Percentiles rank a stretch among this genome's conserved stretches.
phyloP scores from a whole-genome alignment of 495 filamentous ascomycete genomes.

The Massariosphaeria phaeospora region DNA sequence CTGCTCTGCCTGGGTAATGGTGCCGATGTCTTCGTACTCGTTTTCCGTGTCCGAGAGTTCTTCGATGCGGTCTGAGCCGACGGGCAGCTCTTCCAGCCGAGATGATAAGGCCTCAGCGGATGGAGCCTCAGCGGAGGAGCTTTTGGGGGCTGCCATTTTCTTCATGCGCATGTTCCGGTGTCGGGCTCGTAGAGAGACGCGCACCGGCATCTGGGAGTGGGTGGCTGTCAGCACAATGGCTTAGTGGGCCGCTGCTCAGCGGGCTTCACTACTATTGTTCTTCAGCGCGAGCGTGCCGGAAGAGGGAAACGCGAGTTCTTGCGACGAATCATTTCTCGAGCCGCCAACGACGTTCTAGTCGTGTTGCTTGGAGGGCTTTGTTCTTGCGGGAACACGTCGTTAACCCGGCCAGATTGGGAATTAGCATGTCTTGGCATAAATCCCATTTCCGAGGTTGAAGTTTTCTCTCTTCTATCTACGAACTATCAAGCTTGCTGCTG shows the following conservation, averaged over 20 bases:
- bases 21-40: constrained; percentile 31
- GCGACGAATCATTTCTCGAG: background rate
- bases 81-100: background rate
- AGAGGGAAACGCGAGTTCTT: background rate
- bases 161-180: constrained; percentile 5
- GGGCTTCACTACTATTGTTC: constrained; percentile 31
- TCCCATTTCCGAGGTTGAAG: too few relatives aligned
- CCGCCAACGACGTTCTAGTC: background rate
- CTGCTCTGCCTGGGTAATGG: background rate
- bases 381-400: too few relatives aligned
- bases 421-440: too few relatives aligned
- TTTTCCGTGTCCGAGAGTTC: constrained; percentile 24
- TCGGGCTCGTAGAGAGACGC: constrained; percentile 12
- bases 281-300: background rate
- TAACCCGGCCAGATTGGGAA: too few relatives aligned
- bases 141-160: too few relatives aligned
- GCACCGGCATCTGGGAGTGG: constrained; percentile 21
- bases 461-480: too few relatives aligned
- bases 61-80: background rate
- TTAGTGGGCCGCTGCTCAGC: background rate
- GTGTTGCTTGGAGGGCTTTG: background rate
- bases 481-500: background rate
- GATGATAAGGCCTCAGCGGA: constrained; percentile 6
- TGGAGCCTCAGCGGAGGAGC: constrained; percentile 4
- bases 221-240: constrained; percentile 22